Base-by-base conservation (phyloP, 176 grass and related monocot species). In the Urochloa ruziziensis region DNA sequence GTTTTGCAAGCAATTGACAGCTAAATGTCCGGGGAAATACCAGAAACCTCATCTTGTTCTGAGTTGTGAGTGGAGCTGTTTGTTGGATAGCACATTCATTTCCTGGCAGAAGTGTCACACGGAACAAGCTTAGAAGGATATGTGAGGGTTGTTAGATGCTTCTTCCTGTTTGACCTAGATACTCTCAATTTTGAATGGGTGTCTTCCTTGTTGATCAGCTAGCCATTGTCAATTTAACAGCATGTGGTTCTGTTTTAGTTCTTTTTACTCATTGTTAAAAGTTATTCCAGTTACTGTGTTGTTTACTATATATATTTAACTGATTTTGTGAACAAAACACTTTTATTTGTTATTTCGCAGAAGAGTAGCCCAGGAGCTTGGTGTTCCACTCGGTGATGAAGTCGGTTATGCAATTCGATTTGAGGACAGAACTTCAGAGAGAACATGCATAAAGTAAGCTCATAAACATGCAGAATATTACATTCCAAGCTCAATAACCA, bases 321-420 rank as follows among this genome's bases (percentile, higher is more conserved):
- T 81, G 15, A 19, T 40, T 15, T 77, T 54, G 17, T 58, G 35
- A 44, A 23, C 63, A 63, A 81, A 46, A 25, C 35, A 64, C 19
- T 81, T 77, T 46, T 18, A 56, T 46, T 82, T 56, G 62, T 82
- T 57, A 30, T 82, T 82, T 80, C 37, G 21, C 40, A 97, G 96
- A 89, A 93, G 96, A 83, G 96, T 98, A 76, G 88, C 96, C 33
- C 93, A 90, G 62, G 96, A 98, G 83, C 91, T 98, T 21, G 87
- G 85, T 86, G 91, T 90, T 78, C 40, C 79, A 80, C 82, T 98
- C 68, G 92, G 96, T 62, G 92, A 98, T 62, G 91, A 95, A 75
- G 96, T 98, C 30, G 96, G 96, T 47, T 98, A 98, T 77, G 92
- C 92, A 62, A 98, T 98, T 73, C 89, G 96, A 52, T 98, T 98